These are phyloP conservation scores for Sclerotinia borealis DNA, from an alignment of 2,329 filamentous ascomycete species.

Conservation along the genomic window DNA sequence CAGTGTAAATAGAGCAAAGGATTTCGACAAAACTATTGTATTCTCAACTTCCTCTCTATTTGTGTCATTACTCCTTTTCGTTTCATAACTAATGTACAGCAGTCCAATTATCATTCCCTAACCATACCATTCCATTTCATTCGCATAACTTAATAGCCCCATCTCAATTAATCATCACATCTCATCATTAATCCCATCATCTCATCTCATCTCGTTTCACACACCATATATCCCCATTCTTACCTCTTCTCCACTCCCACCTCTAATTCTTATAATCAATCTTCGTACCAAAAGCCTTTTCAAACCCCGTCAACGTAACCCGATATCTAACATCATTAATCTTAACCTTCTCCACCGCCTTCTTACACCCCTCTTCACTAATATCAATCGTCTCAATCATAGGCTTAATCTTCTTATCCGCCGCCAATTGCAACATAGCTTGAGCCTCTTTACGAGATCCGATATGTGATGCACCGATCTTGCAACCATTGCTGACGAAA, in stretches of 20 bases:
- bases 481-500: conserved; percentile 50
- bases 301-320: conserved; percentile 62
- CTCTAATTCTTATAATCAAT: conserved; percentile 4
- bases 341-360: conserved; percentile 64
- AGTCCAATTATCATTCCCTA: background rate
- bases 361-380: conserved; percentile 47
- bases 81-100: background rate
- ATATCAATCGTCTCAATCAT: conserved; percentile 41
- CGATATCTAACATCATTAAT: conserved; percentile 67
- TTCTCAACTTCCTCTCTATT: too few species aligned
- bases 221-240: too few species aligned
- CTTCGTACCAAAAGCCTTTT: conserved; percentile 52
- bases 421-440: conserved; percentile 56
- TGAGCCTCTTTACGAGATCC: conserved; percentile 47
- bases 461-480: conserved; percentile 38
- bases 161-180: background rate
- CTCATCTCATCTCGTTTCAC: too few species aligned
- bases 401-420: conserved; percentile 50
- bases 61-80: background rate
- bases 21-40: too few species aligned
- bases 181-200: background rate
- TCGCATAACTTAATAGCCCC: too few species aligned
- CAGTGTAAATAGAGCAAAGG: too few species aligned
- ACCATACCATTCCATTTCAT: too few species aligned
- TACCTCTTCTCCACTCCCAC: too few species aligned